Evolutionary conservation across 768 basidiomycete genomes (phyloP).

Genomic region (Boletus vermiculosoides): DNA sequence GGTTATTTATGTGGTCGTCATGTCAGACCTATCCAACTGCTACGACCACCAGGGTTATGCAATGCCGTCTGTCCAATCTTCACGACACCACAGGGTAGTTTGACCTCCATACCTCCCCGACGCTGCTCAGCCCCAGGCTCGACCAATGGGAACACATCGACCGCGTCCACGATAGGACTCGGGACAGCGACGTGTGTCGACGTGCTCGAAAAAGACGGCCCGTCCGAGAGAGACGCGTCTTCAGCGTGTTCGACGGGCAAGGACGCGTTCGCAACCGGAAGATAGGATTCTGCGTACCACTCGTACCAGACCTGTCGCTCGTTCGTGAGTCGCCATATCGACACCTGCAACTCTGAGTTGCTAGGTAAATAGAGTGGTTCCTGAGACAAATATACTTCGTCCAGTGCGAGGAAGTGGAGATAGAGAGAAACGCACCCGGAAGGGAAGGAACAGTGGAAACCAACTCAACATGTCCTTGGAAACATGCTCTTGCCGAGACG

Average conservation of each 20-base stretch:
- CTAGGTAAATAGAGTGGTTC: conserved; percentile 92
- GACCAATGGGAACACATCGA: conserved; percentile 40
- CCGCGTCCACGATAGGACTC: conserved; percentile 73
- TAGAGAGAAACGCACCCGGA: conserved; percentile 57
- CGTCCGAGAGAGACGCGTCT: conserved; percentile 16
- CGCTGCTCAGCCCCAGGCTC: conserved; percentile 13
- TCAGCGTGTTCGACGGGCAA: conserved; percentile 17
- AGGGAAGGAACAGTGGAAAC: conserved; percentile 97
- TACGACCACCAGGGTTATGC: conserved; percentile 87
- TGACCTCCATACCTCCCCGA: conserved; percentile 8
- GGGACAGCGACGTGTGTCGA: conserved; percentile 37
- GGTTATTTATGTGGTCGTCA: conserved; percentile 3
- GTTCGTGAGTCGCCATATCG: conserved; percentile 92
- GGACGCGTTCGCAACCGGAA: conserved; percentile 53
- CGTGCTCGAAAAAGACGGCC: conserved; percentile 28
- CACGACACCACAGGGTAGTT: conserved; percentile 46
- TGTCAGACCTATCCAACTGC: conserved; percentile 86
- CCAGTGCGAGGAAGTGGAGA: background rate
- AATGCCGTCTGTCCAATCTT: conserved; percentile 95
- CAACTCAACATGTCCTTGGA: conserved; percentile 98
- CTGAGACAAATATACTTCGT: conserved; percentile 37
- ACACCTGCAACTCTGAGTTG: conserved; percentile 88
- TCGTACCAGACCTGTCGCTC: conserved; percentile 96
- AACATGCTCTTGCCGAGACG: conserved; percentile 77
- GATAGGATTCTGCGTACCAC: conserved; percentile 94